phyloP scores from a whole-genome alignment of 768 basidiomycete genomes.

The Calocera viscosa region DNA sequence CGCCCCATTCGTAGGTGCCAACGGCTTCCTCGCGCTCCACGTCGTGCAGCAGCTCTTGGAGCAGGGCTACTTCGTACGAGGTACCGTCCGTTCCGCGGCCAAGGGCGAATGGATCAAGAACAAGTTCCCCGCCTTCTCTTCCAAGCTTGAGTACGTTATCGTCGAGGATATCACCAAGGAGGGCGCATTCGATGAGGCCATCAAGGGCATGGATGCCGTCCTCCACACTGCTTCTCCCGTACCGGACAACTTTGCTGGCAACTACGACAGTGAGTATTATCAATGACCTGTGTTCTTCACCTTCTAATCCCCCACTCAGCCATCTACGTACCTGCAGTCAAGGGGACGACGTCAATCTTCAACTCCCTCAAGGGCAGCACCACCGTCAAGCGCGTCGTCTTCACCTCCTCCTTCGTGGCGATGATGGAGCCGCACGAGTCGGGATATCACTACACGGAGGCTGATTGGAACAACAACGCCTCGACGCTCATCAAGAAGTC shows the following conservation, averaged over 20 bases:
- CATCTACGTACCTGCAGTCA: conserved; percentile 18
- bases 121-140: conserved; percentile 40
- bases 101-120: conserved; percentile 49
- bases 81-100: conserved; percentile 48
- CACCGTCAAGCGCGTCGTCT: conserved; percentile 19
- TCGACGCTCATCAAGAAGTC: conserved; percentile 22
- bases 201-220: conserved; percentile 31
- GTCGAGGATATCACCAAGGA: conserved; percentile 51
- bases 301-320: not conserved
- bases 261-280: conserved; percentile 8
- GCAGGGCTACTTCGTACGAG: conserved; percentile 35
- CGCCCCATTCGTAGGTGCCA: conserved; percentile 4
- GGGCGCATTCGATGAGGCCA: conserved; percentile 32
- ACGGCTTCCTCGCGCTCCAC: conserved; percentile 19
- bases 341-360: conserved; percentile 2
- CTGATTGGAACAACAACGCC: conserved; percentile 27
- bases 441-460: conserved; percentile 16
- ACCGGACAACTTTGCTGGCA: conserved; percentile 26
- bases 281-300: not conserved
- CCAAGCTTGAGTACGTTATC: conserved; percentile 48
- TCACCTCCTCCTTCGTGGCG: conserved; percentile 22
- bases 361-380: not conserved
- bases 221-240: conserved; percentile 30
- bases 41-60: conserved; percentile 20
- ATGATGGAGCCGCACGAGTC: conserved; percentile 20